A percentile compares a stretch with the other conserved stretches of the same genome.
Evolutionary conservation across 169 alveolate genomes (phyloP).

Genomic region (Pseudocohnilembus persalinus): DNA sequence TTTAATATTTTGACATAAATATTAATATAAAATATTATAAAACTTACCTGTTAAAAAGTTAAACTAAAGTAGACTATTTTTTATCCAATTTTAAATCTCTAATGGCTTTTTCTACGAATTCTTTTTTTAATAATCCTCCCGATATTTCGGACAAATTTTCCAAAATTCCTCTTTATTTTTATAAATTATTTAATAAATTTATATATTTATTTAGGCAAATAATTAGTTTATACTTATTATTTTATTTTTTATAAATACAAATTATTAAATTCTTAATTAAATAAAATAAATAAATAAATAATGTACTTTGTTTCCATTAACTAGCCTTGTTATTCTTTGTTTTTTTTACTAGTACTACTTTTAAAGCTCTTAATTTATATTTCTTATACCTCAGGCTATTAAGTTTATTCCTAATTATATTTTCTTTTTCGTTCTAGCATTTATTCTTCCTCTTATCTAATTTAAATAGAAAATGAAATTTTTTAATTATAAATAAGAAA

Average conservation of each 20-base stretch:
- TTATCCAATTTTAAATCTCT: slow-evolving; percentile 5
- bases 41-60: slow-evolving; percentile 17
- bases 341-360: slow-evolving; percentile 40
- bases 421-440: slow-evolving; percentile 37
- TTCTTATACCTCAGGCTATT: slow-evolving; percentile 40
- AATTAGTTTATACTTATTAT: background rate
- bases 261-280: too few relatives aligned
- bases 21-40: slow-evolving; percentile 1
- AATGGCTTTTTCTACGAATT: slow-evolving; percentile 30
- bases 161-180: slow-evolving; percentile 20
- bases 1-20: background rate
- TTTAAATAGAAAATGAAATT: too few relatives aligned
- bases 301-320: slow-evolving; percentile 27
- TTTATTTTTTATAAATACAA: too few relatives aligned
- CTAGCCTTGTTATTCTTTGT: slow-evolving; percentile 46
- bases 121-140: slow-evolving; percentile 36
- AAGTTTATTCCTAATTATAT: slow-evolving; percentile 30
- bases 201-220: too few relatives aligned
- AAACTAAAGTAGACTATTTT: background rate
- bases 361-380: slow-evolving; percentile 38
- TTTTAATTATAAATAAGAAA: too few relatives aligned
- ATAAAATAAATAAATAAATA: too few relatives aligned
- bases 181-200: too few relatives aligned
- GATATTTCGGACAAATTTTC: slow-evolving; percentile 37
- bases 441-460: slow-evolving; percentile 37